phyloP scores from a whole-genome alignment of 352 stramenopile genomes.

The Phytophthora megakarya region DNA sequence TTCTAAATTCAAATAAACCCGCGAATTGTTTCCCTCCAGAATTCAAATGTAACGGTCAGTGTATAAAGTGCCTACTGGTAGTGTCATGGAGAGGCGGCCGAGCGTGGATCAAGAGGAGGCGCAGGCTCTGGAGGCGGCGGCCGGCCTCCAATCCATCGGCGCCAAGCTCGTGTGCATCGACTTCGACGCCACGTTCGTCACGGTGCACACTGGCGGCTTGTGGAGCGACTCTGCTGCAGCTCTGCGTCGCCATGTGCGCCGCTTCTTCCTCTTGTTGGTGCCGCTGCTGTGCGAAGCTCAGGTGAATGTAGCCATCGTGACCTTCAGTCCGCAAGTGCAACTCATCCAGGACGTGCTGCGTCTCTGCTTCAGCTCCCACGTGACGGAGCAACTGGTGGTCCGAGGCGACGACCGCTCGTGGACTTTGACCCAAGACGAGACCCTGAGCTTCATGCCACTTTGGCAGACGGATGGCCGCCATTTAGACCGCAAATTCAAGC shows the following conservation, averaged over 20 bases:
- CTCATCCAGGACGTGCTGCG: conserved; percentile 69
- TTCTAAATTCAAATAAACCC: conserved; percentile 2
- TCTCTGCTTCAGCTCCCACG: conserved; percentile 47
- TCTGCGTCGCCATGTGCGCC: conserved; percentile 57
- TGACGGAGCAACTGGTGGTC: conserved; percentile 56
- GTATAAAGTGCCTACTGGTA: conserved; percentile 17
- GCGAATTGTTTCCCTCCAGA: conserved; percentile 23
- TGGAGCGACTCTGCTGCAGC: conserved; percentile 53
- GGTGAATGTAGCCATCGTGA: conserved; percentile 77
- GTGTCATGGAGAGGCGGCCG: conserved; percentile 28
- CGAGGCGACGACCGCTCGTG: conserved; percentile 69
- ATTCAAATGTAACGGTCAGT: conserved; percentile 15
- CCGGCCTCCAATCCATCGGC: conserved; percentile 40
- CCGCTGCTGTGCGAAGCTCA: conserved; percentile 45
- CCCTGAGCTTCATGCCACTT: conserved; percentile 51
- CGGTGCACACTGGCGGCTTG: conserved; percentile 70
- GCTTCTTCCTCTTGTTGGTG: conserved; percentile 66
- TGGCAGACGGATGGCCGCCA: conserved; percentile 62
- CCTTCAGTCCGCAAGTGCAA: conserved; percentile 73
- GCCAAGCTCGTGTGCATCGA: conserved; percentile 83
- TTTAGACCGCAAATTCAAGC: conserved; percentile 71
- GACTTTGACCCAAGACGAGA: conserved; percentile 53
- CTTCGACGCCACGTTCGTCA: conserved; percentile 84
- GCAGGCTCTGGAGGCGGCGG: conserved; percentile 46
- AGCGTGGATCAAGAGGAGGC: conserved; percentile 33